Percentiles rank a stretch among this genome's conserved stretches.
Conservation (phyloP, 208 protist species). For the Wallacemonas sp. region DNA sequence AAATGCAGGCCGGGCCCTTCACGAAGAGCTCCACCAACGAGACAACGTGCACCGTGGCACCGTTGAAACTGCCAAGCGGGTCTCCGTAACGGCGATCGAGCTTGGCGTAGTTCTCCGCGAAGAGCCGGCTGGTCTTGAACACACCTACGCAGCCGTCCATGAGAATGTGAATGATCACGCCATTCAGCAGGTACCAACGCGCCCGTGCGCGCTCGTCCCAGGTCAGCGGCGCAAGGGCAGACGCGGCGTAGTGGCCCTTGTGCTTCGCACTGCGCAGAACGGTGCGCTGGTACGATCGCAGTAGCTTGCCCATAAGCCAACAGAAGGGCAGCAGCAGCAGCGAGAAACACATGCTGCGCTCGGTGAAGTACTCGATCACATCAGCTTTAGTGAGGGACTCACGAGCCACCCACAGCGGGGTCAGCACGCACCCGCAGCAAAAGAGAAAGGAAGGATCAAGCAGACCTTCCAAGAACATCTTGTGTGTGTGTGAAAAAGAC, state of each 20-base stretch:
- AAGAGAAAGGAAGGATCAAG: constrained; percentile 73
- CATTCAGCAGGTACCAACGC: constrained; percentile 82
- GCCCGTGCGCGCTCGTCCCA: constrained; percentile 58
- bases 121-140: constrained; percentile 58
- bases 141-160: constrained; percentile 73
- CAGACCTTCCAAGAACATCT: constrained; percentile 45
- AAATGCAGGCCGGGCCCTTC: constrained; percentile 65
- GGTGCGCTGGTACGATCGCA: constrained; percentile 23
- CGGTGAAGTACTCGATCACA: constrained; percentile 49
- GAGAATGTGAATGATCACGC: constrained; percentile 66
- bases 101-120: constrained; percentile 67
- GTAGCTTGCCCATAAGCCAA: constrained; percentile 29
- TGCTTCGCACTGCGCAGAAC: constrained; percentile 16
- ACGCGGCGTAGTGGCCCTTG: constrained; percentile 22
- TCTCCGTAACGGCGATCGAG: constrained; percentile 65
- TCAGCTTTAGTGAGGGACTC: constrained; percentile 30
- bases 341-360: constrained; percentile 42
- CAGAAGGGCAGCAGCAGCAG: constrained; percentile 31
- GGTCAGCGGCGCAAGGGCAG: constrained; percentile 33
- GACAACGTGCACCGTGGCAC: constrained; percentile 60
- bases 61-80: constrained; percentile 38
- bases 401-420: constrained; percentile 35
- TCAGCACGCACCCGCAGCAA: constrained; percentile 48
- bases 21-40: constrained; percentile 62
- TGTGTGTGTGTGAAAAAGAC: too few species aligned